Conservation (phyloP, 768 basidiomycete genomes). For the Psilocybe tampanensis region DNA sequence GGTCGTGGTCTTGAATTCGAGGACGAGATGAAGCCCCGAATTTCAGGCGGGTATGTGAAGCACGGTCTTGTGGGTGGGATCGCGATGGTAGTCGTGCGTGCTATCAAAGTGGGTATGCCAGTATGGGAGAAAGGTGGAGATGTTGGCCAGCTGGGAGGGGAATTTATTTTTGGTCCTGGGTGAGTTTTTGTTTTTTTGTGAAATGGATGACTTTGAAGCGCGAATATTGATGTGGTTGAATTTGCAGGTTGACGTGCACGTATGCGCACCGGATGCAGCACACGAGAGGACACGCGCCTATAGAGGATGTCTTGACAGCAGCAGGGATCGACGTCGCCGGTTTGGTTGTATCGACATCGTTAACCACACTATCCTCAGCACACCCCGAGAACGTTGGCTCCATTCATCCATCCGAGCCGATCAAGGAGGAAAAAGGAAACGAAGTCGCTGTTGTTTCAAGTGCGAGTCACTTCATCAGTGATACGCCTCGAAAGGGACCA, state of each 20-base stretch:
- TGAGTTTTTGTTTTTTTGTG: constrained; percentile 16
- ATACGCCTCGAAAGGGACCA: not conserved
- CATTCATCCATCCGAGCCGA: not conserved
- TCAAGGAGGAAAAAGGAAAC: not conserved
- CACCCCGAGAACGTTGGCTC: no score
- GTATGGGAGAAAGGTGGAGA: constrained; percentile 83
- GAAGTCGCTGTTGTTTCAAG: not conserved
- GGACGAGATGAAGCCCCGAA: not conserved
- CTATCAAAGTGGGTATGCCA: constrained; percentile 76
- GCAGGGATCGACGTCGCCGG: constrained; percentile 13
- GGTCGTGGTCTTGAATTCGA: not conserved
- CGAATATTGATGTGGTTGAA: not conserved
- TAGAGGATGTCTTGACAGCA: constrained; percentile 57
- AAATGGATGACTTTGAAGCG: not conserved
- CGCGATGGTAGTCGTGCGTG: constrained; percentile 72
- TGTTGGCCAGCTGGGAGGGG: constrained; percentile 81
- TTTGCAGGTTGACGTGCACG: constrained; percentile 56
- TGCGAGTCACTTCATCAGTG: not conserved
- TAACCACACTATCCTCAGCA: no score
- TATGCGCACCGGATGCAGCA: constrained; percentile 88
- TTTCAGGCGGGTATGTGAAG: constrained; percentile 55
- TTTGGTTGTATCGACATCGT: not conserved
- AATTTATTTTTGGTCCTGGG: constrained; percentile 66
- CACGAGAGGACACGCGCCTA: constrained; percentile 73
- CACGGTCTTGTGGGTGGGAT: constrained; percentile 69